A percentile compares a stretch with the other conserved stretches of the same genome.
phyloP scores from a whole-genome alignment of 768 basidiomycete genomes.

The Dacryopinax primogenitus region DNA sequence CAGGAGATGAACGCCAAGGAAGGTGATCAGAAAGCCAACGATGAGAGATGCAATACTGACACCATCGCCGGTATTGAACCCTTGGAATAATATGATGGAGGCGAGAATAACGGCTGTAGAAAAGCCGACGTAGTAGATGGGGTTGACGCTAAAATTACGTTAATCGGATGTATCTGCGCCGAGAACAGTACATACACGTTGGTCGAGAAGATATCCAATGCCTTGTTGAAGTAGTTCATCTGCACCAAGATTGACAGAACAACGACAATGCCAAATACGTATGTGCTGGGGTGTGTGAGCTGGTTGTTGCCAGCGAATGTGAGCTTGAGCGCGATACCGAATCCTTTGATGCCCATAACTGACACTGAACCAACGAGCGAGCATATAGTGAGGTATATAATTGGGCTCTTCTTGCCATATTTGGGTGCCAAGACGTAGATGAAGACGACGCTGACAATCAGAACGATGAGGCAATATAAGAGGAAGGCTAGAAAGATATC shows the following conservation, averaged over 20 bases:
- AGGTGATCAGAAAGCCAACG: conserved; percentile 82
- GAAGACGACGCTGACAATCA: conserved; percentile 71
- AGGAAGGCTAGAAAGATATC: conserved; percentile 55
- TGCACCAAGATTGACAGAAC: conserved; percentile 75
- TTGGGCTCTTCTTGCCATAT: conserved; percentile 74
- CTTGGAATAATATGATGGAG: conserved; percentile 92
- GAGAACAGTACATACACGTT: conserved; percentile 61
- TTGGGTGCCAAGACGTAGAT: conserved; percentile 74
- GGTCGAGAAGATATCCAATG: conserved; percentile 89
- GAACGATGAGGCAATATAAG: conserved; percentile 75
- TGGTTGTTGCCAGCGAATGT: conserved; percentile 90
- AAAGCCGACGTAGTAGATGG: conserved; percentile 96
- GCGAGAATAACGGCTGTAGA: conserved; percentile 86
- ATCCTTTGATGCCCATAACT: conserved; percentile 99
- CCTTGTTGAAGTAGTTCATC: conserved; percentile 98
- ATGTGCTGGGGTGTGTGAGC: conserved; percentile 89
- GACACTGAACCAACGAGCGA: conserved; percentile 90
- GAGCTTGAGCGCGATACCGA: conserved; percentile 91
- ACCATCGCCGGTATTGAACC: conserved; percentile 78
- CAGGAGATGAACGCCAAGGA: conserved; percentile 92
- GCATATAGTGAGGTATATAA: conserved; percentile 93
- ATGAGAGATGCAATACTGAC: conserved; percentile 77
- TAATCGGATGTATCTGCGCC: not conserved
- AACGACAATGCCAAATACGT: conserved; percentile 79
- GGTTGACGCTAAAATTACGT: conserved; percentile 62